Evolutionary conservation across 768 basidiomycete species (phyloP), one percentile per base, ranked within the genome.

Genomic region (Mycena capillaripes): DNA sequence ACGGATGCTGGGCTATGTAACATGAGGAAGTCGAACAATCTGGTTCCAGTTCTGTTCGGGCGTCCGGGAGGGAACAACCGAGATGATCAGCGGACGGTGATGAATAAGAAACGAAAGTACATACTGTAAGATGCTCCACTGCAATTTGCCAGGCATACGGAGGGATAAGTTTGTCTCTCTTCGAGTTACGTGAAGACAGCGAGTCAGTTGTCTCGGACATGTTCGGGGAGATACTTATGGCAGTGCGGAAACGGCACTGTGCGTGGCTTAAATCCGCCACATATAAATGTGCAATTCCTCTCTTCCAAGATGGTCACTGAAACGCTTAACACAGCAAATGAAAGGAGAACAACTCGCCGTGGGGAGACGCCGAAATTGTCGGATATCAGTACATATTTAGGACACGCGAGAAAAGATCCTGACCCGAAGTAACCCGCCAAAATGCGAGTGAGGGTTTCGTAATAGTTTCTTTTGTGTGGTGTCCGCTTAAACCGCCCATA

Each of bases 181-280:
- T 53, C 29, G 14, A 25, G 34, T 59, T 42, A 60, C 58, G 58
- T 60, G 58, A 60, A 17, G 40, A 60, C 58, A 29, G n/a, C 44
- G 21, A 21, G 27, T 4, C 27, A 42, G 30, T 30, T 30, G 60
- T 32, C 44, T 48, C 36, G 36, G 57, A 23, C 32, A 40, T 55
- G 52, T 55, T 55, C 57, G 27, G 8, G 29, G 59, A 30, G 44
- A 27, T 44, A n/a, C n/a, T n/a, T n/a, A 46, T 61, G 60, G 23
- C 29, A 32, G 42, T 34, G 42, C 32, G 25, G 42, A 9, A 44
- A 44, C 42, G 42, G 27, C 40, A 30, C 16, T 7, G 44, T 34
- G 29, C 30, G 16, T 32, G 30, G 3, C 25, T 61, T 48, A 61
- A 48, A 30, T 34, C 44, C 60, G 44, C 42, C 29, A n/a, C 27